Base-by-base conservation (phyloP, 2,329 filamentous ascomycete genomes). In the Fusarium nisikadoi region DNA sequence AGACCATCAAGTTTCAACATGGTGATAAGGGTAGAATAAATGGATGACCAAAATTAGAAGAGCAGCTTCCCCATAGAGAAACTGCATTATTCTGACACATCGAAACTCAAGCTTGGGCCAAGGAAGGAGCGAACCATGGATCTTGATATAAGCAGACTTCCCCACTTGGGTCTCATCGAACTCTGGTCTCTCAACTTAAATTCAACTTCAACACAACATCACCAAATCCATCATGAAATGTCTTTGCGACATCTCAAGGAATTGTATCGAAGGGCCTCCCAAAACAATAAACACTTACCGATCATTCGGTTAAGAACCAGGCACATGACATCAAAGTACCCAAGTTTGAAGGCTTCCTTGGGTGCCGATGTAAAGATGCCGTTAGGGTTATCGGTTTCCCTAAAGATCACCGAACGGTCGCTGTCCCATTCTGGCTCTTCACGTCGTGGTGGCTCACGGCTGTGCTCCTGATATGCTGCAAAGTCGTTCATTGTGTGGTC, bases 301-400 rank as follows among this genome's bases (percentile, higher is more conserved):
- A 82, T 82, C 75, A 81, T 81, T 14, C 80, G 78, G 62, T 82
- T 82, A 31, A 82, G 65, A 14, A 82, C 76, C 33, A 82, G 70
- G 42, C 81, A 82, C 58, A 74, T 77, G 8, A 82, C 79, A 54
- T 82, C 81, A 27, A 82, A 77, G 52, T 80, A 81, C 8, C 79
- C 80, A 23, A 82, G 70, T 23, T 78, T 77, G 68, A 82, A 82
- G 23, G 75, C 72, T 57, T 82, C 80, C 25, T 76, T 76, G 5
- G 81, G 81, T 8, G 81, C 79, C 41, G 74, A 71, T 6, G 79
- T 82, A 17, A 80, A 73, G 55, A 82, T 81, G 47, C 73, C 68
- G 39, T 77, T 72, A 13, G 73, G 76, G 47, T 78, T 74, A 42
- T 75, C 72, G 2, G 62, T 55, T 31, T 67, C 62, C 5, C 25